A percentile compares a stretch with the other conserved stretches of the same genome.
These are phyloP conservation scores for Lasiodiplodia citricola DNA, from an alignment of 2,329 filamentous ascomycete genomes.

Conservation along the genomic window DNA sequence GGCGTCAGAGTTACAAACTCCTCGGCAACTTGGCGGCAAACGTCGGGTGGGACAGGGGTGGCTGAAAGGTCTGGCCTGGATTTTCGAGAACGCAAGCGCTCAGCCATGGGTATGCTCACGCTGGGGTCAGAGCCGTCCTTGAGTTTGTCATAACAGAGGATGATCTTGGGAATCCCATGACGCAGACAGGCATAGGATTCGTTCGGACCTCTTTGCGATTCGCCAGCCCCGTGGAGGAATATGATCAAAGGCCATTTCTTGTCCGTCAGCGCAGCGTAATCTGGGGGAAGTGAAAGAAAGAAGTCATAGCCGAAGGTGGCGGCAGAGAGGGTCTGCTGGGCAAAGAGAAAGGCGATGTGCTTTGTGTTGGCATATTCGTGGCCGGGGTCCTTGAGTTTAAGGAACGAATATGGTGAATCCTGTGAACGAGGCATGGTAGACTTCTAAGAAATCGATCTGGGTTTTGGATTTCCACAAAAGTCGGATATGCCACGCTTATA, in stretches of 20 bases:
- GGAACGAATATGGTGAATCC: not conserved
- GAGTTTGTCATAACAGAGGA: slow-evolving; percentile 28
- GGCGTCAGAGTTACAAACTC: slow-evolving; percentile 21
- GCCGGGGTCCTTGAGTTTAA: slow-evolving; percentile 15
- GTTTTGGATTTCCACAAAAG: too few relatives aligned
- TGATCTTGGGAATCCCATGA: slow-evolving; percentile 28
- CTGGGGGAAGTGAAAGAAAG: slow-evolving; percentile 27
- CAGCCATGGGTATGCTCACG: slow-evolving; percentile 25
- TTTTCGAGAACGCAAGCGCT: slow-evolving; percentile 13
- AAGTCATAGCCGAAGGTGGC: slow-evolving; percentile 27
- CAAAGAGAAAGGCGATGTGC: slow-evolving; percentile 26
- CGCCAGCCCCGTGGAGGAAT: slow-evolving; percentile 28
- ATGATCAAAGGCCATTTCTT: slow-evolving; percentile 26
- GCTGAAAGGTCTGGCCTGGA: slow-evolving; percentile 12
- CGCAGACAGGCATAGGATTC: slow-evolving; percentile 27
- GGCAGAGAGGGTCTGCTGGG: slow-evolving; percentile 18
- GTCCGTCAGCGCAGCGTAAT: slow-evolving; percentile 3
- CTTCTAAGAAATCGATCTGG: not conserved
- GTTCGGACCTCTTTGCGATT: slow-evolving; percentile 23
- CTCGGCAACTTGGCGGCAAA: slow-evolving; percentile 28
- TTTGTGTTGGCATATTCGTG: slow-evolving; percentile 26
- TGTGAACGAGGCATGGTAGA: not conserved
- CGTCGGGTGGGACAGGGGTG: slow-evolving; percentile 14
- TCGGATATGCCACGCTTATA: not conserved
- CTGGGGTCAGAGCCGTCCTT: slow-evolving; percentile 7